Base-by-base conservation (phyloP, 225 moss, liverwort and hornwort species). In the Bryum argenteum region DNA sequence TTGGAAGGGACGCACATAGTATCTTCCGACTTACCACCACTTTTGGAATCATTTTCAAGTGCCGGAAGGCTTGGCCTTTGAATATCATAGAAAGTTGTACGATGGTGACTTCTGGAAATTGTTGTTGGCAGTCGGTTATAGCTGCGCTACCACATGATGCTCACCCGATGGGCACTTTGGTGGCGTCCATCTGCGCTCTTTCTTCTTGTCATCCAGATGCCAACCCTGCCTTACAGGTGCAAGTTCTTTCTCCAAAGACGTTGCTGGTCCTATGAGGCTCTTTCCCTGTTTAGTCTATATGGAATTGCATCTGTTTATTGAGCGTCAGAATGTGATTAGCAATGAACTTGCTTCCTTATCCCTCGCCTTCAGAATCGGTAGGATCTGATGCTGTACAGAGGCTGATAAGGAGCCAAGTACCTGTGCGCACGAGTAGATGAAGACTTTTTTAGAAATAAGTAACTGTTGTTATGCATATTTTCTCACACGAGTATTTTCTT, bases 141-240 rank as follows among this genome's bases (percentile, higher is more conserved):
- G 73, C 89, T 66, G 89, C 80, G 16, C 77, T 92, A 51, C 92
- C 94, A 39, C 92, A 94, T 84, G 94, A 97, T 51, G 92, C 91
- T 17, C 94, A 97, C 84, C 94, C 94, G 28, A 94, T 97, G 94
- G 94, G 92, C 64, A 92, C 92, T 92, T 82, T 97, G 62, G 86
- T 94, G 65, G 89, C 88, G 60, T 85, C 94, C 68, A 83, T 97
- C 50, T 92, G 88, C 78, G 89, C 92, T 39, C 80, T 97, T 55
- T 92, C 90, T 26, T 92, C 92, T 11, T 94, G 89, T 74, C 97
- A 94, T 79, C 89, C 88, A 68, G 94, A 94, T 78, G 97, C 94
- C 33, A 97, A 97, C 67, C 94, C 97, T 43, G 94, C 94, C 62
- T 72, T 94, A 28, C 75, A 89, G 93, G 96, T 93, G 57, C 24